These are phyloP conservation scores for Madurella mycetomatis DNA, from an alignment of 2,329 filamentous ascomycete species.

Conservation along the genomic window DNA sequence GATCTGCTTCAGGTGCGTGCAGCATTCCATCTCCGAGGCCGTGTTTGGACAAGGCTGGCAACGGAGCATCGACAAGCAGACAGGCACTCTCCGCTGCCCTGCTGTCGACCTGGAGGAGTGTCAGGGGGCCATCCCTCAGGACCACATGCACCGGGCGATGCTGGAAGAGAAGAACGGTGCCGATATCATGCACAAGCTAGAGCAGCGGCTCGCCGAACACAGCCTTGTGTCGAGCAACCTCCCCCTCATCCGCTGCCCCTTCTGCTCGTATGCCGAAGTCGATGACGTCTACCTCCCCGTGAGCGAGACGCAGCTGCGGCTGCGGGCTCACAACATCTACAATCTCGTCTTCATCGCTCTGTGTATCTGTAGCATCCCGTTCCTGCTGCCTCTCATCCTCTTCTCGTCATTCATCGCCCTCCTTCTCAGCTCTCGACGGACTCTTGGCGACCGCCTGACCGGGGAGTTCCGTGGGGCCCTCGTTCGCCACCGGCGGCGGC, in stretches of 20 bases:
- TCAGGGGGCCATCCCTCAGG: slow-evolving; percentile 63
- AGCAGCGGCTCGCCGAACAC: slow-evolving; percentile 74
- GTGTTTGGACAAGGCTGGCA: slow-evolving; percentile 92
- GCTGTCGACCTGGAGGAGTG: slow-evolving; percentile 70
- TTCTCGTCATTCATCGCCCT: slow-evolving; percentile 43
- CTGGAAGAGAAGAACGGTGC: slow-evolving; percentile 62
- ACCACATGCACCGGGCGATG: slow-evolving; percentile 70
- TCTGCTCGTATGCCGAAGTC: slow-evolving; percentile 86
- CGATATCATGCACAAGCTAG: slow-evolving; percentile 69
- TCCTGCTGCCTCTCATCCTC: slow-evolving; percentile 47
- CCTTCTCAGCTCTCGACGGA: slow-evolving; percentile 40
- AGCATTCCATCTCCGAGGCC: slow-evolving; percentile 76
- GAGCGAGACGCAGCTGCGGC: slow-evolving; percentile 49
- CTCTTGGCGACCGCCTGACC: slow-evolving; percentile 39
- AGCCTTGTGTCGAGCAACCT: slow-evolving; percentile 67
- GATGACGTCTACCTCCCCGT: slow-evolving; percentile 68
- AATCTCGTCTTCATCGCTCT: slow-evolving; percentile 48
- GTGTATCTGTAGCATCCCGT: slow-evolving; percentile 51
- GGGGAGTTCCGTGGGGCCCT: slow-evolving; percentile 56
- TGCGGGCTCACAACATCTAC: slow-evolving; percentile 50
- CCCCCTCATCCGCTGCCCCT: slow-evolving; percentile 78
- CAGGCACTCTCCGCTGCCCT: slow-evolving; percentile 76
- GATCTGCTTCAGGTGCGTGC: slow-evolving; percentile 78
- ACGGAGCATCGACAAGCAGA: slow-evolving; percentile 67
- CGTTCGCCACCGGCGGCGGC: slow-evolving; percentile 62